Evolutionary conservation across 2,329 filamentous ascomycete genomes (phyloP), one percentile per base, ranked within the genome.

Genomic region (Orbilia quercus): DNA sequence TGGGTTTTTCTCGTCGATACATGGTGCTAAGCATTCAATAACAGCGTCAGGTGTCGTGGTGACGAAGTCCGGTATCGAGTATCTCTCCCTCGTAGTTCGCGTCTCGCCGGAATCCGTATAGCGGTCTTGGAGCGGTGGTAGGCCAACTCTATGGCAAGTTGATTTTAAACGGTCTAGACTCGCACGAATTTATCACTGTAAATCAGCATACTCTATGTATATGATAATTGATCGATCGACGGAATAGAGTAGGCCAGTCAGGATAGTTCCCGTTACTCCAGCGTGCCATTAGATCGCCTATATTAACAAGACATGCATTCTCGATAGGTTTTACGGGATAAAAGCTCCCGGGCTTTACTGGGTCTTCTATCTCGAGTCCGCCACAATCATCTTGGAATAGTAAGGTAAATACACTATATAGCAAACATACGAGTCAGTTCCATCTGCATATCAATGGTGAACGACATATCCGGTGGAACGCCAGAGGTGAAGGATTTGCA

Each of bases 11-110:
- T 59, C 73, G 34, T 67, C 60, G 2, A 40, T 34, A 45, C 62
- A 72, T 1, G 73, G 36, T 9, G 80, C 79, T 31, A 84, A 79
- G 72, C 82, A 83, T 71, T 83, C 80, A 63, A 84, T 82, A 20
- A 83, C 74, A 0, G 79, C 77, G 34, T 81, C 79, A 2, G 80
- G 79, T 60, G 82, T 80, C 0, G 82, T 81, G 3, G 79, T 77
- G 38, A 84, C 77, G 48, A 85, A 84, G 69, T 84, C 84, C 0
- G 83, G 82, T 53, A 84, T 84, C 3, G 83, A 84, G 65, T 82
- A 84, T 2, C 83, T 78, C n/a, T 80, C 80, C 18, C 80, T 78
- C 2, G 82, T 82, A 76, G 82, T 80, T 7, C 79, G 77, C 14
- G 81, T 76, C 1, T 78, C 75, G 5, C 80, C 80, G 9, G 9